Evolutionary conservation across 306 rosid species (phyloP), one percentile per base, ranked within the genome.

Genomic region (Castanopsis chinensis): DNA sequence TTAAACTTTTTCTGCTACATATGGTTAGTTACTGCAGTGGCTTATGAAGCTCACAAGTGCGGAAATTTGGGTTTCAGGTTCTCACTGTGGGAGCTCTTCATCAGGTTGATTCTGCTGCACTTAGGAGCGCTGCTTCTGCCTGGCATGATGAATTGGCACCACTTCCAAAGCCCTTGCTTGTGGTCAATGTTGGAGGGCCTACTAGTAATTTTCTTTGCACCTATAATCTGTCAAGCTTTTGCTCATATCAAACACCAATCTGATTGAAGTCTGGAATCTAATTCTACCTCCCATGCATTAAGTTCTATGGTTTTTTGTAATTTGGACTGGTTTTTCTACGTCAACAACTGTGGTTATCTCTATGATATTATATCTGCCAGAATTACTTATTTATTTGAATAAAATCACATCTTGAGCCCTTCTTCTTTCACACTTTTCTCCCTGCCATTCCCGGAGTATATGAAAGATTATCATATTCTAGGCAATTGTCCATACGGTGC

Each of bases 51-150:
- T 82, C 17, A 52, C 74, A 72, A 78, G 59, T 78, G 53, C 81
- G 64, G 41, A 69, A 57, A 74, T 69, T 54, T 75, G 51, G 28
- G 57, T 76, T 78, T 63, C 84, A 94, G 98, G 82, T 92, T 70
- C 98, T 94, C 83, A 91, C 97, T 3, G 82, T 88, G 41, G 97
- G 98, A 78, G 98, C 98, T 54, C 98, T 94, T 94, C 97, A 94
- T 83, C 97, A 78, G 85, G 94, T 93, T 78, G 97, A 94, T 84
- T 82, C 88, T 21, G 65, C 83, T 79, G 90, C 97, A 79, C 98
- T 88, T 30, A 87, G 87, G 83, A 57, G 37, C 79, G 97, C 93
- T 60, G 95, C 97, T 81, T 91, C 91, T 79, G 73, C 86, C 69
- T 94, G 98, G 97, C 91, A 88, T 76, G 81, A 89, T 65, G 89